Evolutionary conservation across 768 basidiomycete genomes (phyloP).

Genomic region (Termitomyces sp.): DNA sequence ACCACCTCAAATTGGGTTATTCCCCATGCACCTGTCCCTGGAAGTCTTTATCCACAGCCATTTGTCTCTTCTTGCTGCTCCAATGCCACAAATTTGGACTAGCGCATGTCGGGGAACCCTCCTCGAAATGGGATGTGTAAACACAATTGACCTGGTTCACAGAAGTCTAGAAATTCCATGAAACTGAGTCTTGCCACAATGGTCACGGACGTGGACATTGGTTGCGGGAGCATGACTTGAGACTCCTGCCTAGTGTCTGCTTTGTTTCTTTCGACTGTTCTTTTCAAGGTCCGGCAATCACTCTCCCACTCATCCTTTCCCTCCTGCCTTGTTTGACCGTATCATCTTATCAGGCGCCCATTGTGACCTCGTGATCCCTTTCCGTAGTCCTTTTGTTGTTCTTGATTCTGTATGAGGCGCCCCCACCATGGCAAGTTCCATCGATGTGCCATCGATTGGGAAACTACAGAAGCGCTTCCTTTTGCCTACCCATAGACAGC

Average conservation of each 20-base stretch:
- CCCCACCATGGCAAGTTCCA: not conserved
- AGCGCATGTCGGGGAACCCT: not conserved
- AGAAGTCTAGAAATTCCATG: constrained; percentile 8
- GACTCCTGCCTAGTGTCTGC: not conserved
- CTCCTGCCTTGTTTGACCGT: not conserved
- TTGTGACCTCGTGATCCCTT: not conserved
- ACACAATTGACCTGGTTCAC: constrained; percentile 11
- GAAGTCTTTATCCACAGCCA: not conserved
- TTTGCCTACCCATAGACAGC: not conserved
- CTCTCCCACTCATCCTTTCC: not conserved
- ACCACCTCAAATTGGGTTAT: not conserved
- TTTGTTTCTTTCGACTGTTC: constrained; percentile 7
- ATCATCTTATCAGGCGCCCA: not conserved
- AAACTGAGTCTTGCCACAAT: not conserved
- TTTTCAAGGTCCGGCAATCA: not conserved
- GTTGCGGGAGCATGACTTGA: not conserved
- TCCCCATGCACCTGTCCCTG: not conserved
- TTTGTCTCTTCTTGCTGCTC: not conserved
- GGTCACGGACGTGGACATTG: not conserved
- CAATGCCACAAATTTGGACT: not conserved
- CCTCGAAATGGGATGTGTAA: not conserved
- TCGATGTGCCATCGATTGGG: constrained; percentile 2
- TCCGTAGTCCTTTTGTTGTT: not conserved
- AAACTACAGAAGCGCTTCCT: not conserved
- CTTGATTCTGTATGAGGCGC: not conserved